Evolutionary conservation across 225 moss, liverwort and hornwort genomes (phyloP).

Genomic region (Pseudoscleropodium purum): DNA sequence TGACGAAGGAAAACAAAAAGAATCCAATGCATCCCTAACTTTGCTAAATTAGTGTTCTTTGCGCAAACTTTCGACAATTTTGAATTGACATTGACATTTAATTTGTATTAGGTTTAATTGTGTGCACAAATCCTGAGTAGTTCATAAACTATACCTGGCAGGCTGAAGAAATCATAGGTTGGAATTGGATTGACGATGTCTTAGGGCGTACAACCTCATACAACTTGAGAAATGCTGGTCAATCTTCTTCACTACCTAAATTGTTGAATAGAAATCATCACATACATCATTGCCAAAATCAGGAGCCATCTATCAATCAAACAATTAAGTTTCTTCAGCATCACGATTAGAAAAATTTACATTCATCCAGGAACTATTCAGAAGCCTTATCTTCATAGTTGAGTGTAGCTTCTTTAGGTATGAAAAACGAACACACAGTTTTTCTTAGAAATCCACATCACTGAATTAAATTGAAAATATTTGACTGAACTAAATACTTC

Average conservation of each 20-base stretch:
- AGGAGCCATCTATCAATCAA: neutral
- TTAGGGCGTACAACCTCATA: neutral
- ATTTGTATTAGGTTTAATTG: neutral
- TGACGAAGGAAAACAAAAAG: neutral
- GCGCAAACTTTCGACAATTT: neutral
- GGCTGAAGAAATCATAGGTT: neutral
- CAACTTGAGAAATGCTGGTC: neutral
- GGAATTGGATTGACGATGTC: neutral
- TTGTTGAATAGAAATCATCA: neutral
- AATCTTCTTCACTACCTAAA: neutral
- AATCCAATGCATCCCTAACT: neutral
- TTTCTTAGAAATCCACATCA: neutral
- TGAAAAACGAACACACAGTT: neutral
- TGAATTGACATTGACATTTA: neutral
- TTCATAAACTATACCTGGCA: neutral
- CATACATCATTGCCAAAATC: neutral
- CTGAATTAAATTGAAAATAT: neutral
- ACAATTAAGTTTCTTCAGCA: neutral
- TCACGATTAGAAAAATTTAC: neutral
- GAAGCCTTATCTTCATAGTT: neutral
- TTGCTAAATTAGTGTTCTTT: neutral
- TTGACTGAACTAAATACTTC: neutral
- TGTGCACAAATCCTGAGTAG: neutral
- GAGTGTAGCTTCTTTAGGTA: neutral
- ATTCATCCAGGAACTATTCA: neutral